Evolutionary conservation across 1,284 basidiomycete species (phyloP).

Genomic region (Sporisorium graminicola): DNA sequence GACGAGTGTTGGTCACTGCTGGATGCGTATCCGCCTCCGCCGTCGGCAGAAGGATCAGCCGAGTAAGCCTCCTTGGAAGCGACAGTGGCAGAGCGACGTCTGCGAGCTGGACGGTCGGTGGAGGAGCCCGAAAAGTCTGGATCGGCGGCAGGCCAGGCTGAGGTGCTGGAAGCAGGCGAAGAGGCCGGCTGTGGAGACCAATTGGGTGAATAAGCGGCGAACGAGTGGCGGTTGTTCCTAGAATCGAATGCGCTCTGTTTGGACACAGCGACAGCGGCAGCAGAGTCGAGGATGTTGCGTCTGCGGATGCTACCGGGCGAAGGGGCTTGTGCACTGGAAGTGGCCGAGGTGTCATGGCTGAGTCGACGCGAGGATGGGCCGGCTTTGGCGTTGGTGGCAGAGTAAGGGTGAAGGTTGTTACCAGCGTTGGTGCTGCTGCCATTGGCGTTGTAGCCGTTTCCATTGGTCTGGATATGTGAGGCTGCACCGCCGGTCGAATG

Average conservation of each 20-base stretch:
- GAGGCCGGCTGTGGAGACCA: slow-evolving; percentile 33
- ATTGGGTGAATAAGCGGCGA: slow-evolving; percentile 10
- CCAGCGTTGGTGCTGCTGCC: slow-evolving; percentile 4
- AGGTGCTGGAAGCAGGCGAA: slow-evolving; percentile 20
- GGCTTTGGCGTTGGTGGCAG: slow-evolving; percentile 26
- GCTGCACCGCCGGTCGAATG: slow-evolving; percentile 4
- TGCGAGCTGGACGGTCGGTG: slow-evolving; percentile 32
- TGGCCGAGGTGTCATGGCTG: slow-evolving; percentile 9
- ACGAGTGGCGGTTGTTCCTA: slow-evolving; percentile 14
- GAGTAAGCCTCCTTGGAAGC: slow-evolving; percentile 53
- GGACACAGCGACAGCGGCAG: slow-evolving; percentile 12
- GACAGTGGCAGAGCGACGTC: slow-evolving; percentile 37
- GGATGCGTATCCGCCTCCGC: slow-evolving; percentile 31
- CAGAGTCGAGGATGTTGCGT: slow-evolving; percentile 43
- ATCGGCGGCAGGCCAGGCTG: slow-evolving; percentile 3
- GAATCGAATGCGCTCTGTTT: slow-evolving; percentile 12
- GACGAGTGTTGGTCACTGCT: slow-evolving; percentile 45
- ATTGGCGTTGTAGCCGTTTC: not conserved
- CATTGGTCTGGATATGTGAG: slow-evolving; percentile 5
- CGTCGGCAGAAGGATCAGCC: slow-evolving; percentile 49
- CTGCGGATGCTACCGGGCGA: slow-evolving; percentile 18
- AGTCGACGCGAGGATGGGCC: slow-evolving; percentile 38
- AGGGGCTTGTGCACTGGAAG: slow-evolving; percentile 8
- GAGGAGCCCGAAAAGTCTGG: slow-evolving; percentile 42
- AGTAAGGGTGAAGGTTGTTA: not conserved